Conservation (phyloP, 2,329 filamentous ascomycete species). For the Ophiostoma tasmaniense region DNA sequence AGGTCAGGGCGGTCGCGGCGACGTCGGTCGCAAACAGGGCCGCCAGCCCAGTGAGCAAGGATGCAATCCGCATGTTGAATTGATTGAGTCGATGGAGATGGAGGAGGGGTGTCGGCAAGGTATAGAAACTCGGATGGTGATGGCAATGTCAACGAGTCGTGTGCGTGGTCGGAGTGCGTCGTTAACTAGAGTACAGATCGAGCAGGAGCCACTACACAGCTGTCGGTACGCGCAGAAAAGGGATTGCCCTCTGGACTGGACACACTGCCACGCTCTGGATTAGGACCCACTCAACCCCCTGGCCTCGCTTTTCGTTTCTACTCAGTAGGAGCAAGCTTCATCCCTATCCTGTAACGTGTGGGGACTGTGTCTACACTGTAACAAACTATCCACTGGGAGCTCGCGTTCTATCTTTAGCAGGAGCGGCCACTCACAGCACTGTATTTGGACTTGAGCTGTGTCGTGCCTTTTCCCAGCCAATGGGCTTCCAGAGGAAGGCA, state of each 20-base stretch:
- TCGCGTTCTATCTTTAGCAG: too few relatives aligned
- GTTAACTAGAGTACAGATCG: neutral
- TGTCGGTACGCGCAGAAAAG: constrained; percentile 10
- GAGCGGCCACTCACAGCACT: neutral
- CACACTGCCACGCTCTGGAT: constrained; percentile 15
- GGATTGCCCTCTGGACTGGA: constrained; percentile 18
- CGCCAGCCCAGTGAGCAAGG: constrained; percentile 58
- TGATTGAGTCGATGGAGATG: neutral
- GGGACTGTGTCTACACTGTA: neutral
- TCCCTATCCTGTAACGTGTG: neutral
- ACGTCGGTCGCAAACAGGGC: constrained; percentile 62
- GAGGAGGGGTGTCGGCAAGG: neutral
- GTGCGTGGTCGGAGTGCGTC: neutral
- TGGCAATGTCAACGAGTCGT: neutral
- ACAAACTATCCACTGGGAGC: neutral
- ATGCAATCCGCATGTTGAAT: constrained; percentile 54
- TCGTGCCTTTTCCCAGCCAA: constrained; percentile 9
- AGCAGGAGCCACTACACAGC: neutral
- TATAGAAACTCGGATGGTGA: neutral
- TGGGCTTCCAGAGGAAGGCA: constrained; percentile 9
- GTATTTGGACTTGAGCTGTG: constrained; percentile 4
- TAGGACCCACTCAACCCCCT: neutral
- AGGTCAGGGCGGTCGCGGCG: constrained; percentile 85
- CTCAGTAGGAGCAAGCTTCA: neutral
- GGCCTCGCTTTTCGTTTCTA: neutral